These are phyloP conservation scores for Leccinum ochraceum DNA, from an alignment of 768 basidiomycete species.

Conservation along the genomic window DNA sequence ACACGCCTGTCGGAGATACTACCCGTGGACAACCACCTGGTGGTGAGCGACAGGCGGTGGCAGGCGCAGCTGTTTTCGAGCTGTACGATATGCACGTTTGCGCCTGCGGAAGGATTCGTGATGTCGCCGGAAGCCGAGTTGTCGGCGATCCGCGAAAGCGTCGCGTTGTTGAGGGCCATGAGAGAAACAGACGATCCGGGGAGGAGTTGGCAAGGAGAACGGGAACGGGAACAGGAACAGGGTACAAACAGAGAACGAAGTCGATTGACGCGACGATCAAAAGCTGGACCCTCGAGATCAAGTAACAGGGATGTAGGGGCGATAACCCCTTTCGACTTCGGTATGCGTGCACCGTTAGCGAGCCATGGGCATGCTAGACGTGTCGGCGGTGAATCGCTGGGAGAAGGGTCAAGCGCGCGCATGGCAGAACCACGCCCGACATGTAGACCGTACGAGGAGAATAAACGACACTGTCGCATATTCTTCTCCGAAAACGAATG, in stretches of 20 bases:
- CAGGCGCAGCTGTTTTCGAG: slow-evolving; percentile 60
- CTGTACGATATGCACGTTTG: slow-evolving; percentile 59
- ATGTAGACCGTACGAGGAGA: slow-evolving; percentile 20
- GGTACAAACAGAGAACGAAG: not conserved
- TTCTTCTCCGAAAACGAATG: slow-evolving; percentile 21
- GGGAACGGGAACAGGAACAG: not conserved
- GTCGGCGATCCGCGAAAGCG: slow-evolving; percentile 46
- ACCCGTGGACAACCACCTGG: slow-evolving; percentile 44
- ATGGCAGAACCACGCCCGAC: not conserved
- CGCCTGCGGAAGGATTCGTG: slow-evolving; percentile 30
- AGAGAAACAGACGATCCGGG: slow-evolving; percentile 40
- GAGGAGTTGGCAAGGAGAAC: slow-evolving; percentile 5
- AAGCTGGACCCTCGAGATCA: slow-evolving; percentile 1
- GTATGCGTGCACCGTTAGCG: not conserved
- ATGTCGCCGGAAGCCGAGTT: slow-evolving; percentile 23
- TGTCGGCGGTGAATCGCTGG: not conserved
- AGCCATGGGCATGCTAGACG: not conserved
- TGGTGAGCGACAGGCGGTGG: slow-evolving; percentile 53
- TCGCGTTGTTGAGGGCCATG: slow-evolving; percentile 44
- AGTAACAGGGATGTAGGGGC: not conserved
- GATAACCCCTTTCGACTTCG: not conserved
- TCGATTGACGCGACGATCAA: not conserved
- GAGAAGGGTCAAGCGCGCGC: slow-evolving; percentile 9
- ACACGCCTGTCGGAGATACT: slow-evolving; percentile 47
- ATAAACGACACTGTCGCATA: slow-evolving; percentile 29